Evolutionary conservation across 1,139 yeast species (phyloP).

Genomic region (Candida dubliniensis): DNA sequence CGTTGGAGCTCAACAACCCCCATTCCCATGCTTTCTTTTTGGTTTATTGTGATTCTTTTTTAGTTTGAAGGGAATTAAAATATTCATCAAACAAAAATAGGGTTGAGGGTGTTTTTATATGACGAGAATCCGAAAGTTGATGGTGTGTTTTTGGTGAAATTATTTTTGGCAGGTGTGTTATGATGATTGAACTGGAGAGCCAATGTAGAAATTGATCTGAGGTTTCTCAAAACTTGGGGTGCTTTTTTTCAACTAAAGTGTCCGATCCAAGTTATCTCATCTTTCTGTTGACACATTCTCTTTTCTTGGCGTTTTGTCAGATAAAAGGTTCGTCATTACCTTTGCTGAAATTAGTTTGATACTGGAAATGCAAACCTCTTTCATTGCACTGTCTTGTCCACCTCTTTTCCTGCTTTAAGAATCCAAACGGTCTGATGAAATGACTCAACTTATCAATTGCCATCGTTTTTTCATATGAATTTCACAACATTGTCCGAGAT

Average conservation of each 20-base stretch:
- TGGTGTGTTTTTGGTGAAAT: background rate
- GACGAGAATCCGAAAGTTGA: background rate
- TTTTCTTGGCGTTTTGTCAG: conserved; percentile 3
- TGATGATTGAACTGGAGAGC: background rate
- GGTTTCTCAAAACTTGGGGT: conserved; percentile 2
- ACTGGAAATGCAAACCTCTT: conserved; percentile 1
- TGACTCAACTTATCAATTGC: background rate
- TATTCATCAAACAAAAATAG: conserved; percentile 3
- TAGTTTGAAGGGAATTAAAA: conserved; percentile 5
- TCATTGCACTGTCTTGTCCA: conserved; percentile 4
- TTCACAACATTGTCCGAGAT: background rate
- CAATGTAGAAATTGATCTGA: background rate
- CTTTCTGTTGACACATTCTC: background rate
- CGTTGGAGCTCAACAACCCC: background rate
- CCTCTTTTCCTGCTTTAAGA: conserved; percentile 3
- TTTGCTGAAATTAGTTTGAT: background rate
- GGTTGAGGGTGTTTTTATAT: background rate
- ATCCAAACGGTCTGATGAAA: conserved; percentile 3
- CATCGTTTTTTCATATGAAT: background rate
- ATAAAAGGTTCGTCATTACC: background rate
- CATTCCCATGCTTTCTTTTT: conserved; percentile 6
- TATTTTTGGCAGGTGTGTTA: background rate
- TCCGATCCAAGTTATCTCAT: conserved; percentile 1
- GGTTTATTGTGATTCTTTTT: conserved; percentile 3
- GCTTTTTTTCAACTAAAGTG: background rate